Evolutionary conservation across 2,329 filamentous ascomycete species (phyloP).

Genomic region (Aspergillus fumigatiaffinis): DNA sequence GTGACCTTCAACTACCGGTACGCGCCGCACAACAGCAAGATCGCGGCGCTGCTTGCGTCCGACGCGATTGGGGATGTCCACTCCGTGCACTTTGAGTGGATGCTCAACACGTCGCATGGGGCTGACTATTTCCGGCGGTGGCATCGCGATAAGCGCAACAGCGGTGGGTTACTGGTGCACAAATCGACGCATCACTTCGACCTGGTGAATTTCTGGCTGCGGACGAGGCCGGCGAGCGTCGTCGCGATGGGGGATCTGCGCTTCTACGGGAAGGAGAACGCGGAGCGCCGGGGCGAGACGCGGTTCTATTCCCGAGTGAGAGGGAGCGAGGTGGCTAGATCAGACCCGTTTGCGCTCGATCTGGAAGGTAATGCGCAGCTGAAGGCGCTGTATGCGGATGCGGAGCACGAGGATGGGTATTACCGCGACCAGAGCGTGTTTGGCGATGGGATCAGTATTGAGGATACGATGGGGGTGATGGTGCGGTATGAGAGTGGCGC

Average conservation of each 20-base stretch:
- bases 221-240: constrained; percentile 52
- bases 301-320: constrained; percentile 44
- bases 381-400: constrained; percentile 58
- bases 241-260: constrained; percentile 56
- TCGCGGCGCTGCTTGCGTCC: constrained; percentile 51
- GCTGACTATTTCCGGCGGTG: constrained; percentile 62
- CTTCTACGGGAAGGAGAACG: constrained; percentile 61
- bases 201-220: constrained; percentile 61
- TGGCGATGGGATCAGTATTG: constrained; percentile 60
- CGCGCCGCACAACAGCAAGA: constrained; percentile 61
- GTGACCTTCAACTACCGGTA: constrained; percentile 65
- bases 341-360: constrained; percentile 58
- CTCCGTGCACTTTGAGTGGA: constrained; percentile 61
- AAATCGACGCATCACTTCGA: constrained; percentile 64
- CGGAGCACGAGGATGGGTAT: constrained; percentile 61
- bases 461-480: constrained; percentile 61
- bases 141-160: constrained; percentile 60
- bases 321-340: constrained; percentile 50
- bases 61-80: constrained; percentile 56
- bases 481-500: constrained; percentile 56
- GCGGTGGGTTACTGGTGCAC: constrained; percentile 57
- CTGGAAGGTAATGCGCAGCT: constrained; percentile 51
- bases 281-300: constrained; percentile 51
- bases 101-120: constrained; percentile 59
- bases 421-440: constrained; percentile 61